Evolutionary conservation across 495 filamentous ascomycete genomes (phyloP).

Genomic region (Talaromyces liani): DNA sequence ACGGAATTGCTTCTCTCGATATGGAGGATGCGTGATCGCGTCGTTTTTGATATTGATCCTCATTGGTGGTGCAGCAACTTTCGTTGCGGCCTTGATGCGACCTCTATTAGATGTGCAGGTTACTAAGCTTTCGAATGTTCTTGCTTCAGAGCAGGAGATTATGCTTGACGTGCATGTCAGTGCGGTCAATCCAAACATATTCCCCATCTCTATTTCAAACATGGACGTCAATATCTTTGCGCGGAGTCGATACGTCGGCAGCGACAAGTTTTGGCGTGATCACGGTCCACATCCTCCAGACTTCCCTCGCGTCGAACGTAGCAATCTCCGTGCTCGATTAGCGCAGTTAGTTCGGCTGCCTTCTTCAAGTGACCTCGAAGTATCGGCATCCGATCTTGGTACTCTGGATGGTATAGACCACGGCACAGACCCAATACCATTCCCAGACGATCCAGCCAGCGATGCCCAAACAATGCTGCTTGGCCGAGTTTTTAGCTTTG

Average conservation of each 20-base stretch:
- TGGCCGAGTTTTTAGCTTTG: slow-evolving; percentile 77
- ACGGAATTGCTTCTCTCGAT: slow-evolving; percentile 58
- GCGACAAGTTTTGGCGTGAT: slow-evolving; percentile 65
- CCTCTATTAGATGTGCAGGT: slow-evolving; percentile 71
- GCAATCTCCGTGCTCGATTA: slow-evolving; percentile 26
- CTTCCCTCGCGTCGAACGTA: slow-evolving; percentile 30
- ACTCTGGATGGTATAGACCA: slow-evolving; percentile 46
- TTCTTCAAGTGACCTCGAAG: background rate
- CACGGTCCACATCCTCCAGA: slow-evolving; percentile 29
- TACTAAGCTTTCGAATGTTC: slow-evolving; percentile 72
- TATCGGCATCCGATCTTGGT: slow-evolving; percentile 7
- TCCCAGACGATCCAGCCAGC: slow-evolving; percentile 48
- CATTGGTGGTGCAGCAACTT: slow-evolving; percentile 72
- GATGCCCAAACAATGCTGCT: slow-evolving; percentile 80
- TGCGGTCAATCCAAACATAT: slow-evolving; percentile 86
- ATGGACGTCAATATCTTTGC: slow-evolving; percentile 91
- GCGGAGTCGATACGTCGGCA: slow-evolving; percentile 77
- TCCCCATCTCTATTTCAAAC: slow-evolving; percentile 72
- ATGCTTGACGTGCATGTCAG: slow-evolving; percentile 89
- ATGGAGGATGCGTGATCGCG: slow-evolving; percentile 73
- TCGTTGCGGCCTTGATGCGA: slow-evolving; percentile 87
- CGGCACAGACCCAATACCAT: slow-evolving; percentile 62
- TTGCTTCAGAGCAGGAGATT: slow-evolving; percentile 89
- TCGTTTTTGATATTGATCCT: slow-evolving; percentile 67
- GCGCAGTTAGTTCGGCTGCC: slow-evolving; percentile 16